Evolutionary conservation across 768 basidiomycete species (phyloP).

Genomic region (Leccinum uliginosum): DNA sequence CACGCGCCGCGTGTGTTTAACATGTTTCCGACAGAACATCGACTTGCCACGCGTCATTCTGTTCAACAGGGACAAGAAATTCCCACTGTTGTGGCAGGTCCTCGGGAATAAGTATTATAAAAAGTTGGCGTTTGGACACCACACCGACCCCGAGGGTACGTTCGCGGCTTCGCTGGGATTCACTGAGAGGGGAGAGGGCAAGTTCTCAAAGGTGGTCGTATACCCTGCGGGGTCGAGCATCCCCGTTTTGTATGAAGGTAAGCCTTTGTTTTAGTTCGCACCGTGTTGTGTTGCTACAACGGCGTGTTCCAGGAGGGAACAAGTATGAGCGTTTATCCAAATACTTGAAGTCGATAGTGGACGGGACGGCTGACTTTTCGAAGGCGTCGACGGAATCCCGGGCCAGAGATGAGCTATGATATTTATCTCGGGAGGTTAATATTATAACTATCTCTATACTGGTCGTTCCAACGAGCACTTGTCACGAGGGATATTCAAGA

Average conservation of each 20-base stretch:
- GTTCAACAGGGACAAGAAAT: constrained; percentile 69
- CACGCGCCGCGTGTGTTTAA: not conserved
- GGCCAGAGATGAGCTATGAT: constrained; percentile 28
- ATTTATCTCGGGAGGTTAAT: constrained; percentile 4
- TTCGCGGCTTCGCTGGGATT: constrained; percentile 57
- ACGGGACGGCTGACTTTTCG: constrained; percentile 59
- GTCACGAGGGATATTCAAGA: not conserved
- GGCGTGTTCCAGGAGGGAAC: constrained; percentile 44
- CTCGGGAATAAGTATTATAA: constrained; percentile 69
- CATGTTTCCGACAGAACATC: constrained; percentile 27
- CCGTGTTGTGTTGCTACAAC: not conserved
- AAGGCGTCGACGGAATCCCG: constrained; percentile 37
- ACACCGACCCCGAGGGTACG: constrained; percentile 62
- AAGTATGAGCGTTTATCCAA: constrained; percentile 74
- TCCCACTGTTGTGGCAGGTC: constrained; percentile 77
- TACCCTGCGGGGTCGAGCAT: constrained; percentile 59
- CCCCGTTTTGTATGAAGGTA: constrained; percentile 67
- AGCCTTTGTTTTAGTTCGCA: constrained; percentile 5
- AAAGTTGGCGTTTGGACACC: constrained; percentile 56
- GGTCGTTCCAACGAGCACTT: not conserved
- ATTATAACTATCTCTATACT: not conserved
- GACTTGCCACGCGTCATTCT: constrained; percentile 58
- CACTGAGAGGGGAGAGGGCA: constrained; percentile 45
- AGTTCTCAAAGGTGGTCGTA: constrained; percentile 63
- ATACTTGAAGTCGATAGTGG: constrained; percentile 67